A percentile compares a stretch with the other conserved stretches of the same genome.
Evolutionary conservation across 352 stramenopile species (phyloP).

Genomic region (Globisporangium nunn): DNA sequence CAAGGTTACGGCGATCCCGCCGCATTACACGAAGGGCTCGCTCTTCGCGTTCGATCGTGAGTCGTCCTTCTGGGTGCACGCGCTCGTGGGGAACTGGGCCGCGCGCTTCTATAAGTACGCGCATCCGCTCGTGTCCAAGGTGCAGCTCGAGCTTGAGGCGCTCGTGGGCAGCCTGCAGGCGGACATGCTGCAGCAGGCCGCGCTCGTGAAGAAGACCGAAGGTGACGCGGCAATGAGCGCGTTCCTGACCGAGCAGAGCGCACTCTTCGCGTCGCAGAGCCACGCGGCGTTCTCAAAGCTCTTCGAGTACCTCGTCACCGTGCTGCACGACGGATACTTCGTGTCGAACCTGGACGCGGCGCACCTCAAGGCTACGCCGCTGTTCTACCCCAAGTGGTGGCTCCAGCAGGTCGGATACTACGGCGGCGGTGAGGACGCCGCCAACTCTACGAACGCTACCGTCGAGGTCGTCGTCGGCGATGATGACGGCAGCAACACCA

Average conservation of each 20-base stretch:
- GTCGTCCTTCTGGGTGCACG: constrained; percentile 71
- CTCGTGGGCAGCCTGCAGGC: constrained; percentile 26
- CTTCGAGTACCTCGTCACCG: constrained; percentile 66
- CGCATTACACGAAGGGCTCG: constrained; percentile 45
- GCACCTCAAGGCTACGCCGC: constrained; percentile 33
- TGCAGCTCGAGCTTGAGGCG: constrained; percentile 58
- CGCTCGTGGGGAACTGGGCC: constrained; percentile 83
- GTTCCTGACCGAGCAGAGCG: constrained; percentile 54
- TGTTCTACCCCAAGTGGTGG: constrained; percentile 86
- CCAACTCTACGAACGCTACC: not conserved
- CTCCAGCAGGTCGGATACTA: constrained; percentile 77
- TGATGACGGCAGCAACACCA: constrained; percentile 1
- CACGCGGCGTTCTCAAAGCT: constrained; percentile 45
- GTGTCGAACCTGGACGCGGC: constrained; percentile 42
- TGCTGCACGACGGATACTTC: constrained; percentile 80
- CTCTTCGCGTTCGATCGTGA: constrained; percentile 56
- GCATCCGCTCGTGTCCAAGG: constrained; percentile 44
- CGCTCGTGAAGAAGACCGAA: constrained; percentile 24
- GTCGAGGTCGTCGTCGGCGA: not conserved
- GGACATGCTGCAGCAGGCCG: constrained; percentile 30
- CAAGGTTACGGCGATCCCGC: constrained; percentile 34
- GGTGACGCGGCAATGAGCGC: constrained; percentile 38
- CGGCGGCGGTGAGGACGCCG: constrained; percentile 1
- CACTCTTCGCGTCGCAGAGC: constrained; percentile 40
- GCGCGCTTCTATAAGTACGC: constrained; percentile 66